Evolutionary conservation across 1,284 basidiomycete species (phyloP).

Genomic region (Tremellales sp.): DNA sequence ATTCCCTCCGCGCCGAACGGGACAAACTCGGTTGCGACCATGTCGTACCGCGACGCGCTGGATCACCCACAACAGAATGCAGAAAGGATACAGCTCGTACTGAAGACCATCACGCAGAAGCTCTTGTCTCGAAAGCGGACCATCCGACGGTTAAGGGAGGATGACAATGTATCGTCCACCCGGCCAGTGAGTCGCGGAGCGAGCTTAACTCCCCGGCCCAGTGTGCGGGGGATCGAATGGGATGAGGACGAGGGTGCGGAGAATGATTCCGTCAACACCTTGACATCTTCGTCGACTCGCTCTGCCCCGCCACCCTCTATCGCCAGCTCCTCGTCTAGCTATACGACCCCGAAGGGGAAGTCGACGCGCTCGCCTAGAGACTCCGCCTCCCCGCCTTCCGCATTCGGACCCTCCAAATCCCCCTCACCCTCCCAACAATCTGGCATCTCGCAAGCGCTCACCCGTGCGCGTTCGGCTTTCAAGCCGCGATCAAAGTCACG

Average conservation of each 20-base stretch:
- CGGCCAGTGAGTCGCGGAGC: constrained; percentile 9
- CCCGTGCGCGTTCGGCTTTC: too few species aligned
- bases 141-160: constrained; percentile 32
- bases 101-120: constrained; percentile 51
- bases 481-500: too few species aligned
- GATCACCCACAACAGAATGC: constrained; percentile 35
- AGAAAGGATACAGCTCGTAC: constrained; percentile 47
- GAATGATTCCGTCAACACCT: background rate
- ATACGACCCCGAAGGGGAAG: background rate
- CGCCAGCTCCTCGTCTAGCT: background rate
- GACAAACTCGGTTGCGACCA: constrained; percentile 4
- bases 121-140: constrained; percentile 48
- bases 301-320: too few species aligned
- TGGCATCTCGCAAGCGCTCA: too few species aligned
- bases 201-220: background rate
- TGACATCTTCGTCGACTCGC: too few species aligned
- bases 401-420: background rate
- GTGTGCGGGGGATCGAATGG: constrained; percentile 11
- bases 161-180: constrained; percentile 6
- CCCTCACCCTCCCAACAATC: background rate
- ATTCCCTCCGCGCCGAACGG: constrained; percentile 16
- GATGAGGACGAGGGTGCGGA: background rate
- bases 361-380: background rate
- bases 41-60: constrained; percentile 30
- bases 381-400: too few species aligned